These are phyloP conservation scores for Backusella mclennaniae DNA, from an alignment of 192 early-diverging fungal genomes.

Conservation along the genomic window DNA sequence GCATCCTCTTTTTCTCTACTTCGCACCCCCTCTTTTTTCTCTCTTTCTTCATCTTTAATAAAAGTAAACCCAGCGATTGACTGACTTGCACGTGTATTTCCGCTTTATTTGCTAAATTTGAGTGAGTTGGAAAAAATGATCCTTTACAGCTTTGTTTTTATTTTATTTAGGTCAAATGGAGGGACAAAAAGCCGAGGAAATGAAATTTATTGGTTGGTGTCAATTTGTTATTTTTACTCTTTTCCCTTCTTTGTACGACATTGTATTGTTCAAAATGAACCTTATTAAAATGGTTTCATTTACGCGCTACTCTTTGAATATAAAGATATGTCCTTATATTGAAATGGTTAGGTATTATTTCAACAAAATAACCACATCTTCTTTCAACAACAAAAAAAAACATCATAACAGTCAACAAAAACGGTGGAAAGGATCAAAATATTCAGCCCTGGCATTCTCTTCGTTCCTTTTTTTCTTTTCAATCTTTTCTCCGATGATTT, in stretches of 20 bases:
- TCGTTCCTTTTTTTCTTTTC: not conserved
- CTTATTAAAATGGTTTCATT: not conserved
- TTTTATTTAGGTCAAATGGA: not conserved
- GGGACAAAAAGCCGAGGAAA: not conserved
- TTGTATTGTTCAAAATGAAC: not conserved
- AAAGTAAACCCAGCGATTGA: slow-evolving; percentile 8
- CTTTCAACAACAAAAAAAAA: not conserved
- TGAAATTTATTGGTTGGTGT: not conserved
- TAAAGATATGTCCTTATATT: not conserved
- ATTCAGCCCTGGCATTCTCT: not conserved
- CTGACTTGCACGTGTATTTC: slow-evolving; percentile 8
- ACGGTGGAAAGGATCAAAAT: not conserved
- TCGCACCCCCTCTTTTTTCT: not conserved
- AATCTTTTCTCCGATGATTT: not conserved
- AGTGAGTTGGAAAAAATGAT: slow-evolving; percentile 1
- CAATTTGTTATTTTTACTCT: not conserved
- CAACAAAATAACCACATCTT: not conserved
- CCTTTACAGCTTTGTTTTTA: not conserved
- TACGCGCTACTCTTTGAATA: not conserved
- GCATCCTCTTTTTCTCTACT: not conserved
- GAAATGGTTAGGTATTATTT: not conserved
- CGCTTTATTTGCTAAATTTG: not conserved
- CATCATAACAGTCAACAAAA: not conserved
- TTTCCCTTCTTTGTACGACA: not conserved
- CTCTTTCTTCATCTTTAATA: not conserved